Evolutionary conservation across 192 early-diverging fungal species (phyloP).

Genomic region (Linnemannia exigua): DNA sequence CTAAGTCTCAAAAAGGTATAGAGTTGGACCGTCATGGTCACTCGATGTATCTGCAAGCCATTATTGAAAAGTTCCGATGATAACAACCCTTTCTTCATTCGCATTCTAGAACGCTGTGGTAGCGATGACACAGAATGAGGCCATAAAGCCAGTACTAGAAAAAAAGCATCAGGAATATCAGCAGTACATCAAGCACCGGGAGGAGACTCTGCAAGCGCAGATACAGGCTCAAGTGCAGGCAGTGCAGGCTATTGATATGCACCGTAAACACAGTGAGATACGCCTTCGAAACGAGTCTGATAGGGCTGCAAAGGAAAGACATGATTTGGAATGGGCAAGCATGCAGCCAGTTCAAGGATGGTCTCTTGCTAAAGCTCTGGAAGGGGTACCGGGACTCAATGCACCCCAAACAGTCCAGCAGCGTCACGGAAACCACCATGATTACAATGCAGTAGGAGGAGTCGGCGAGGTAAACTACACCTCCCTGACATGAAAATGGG

Average conservation of each 20-base stretch:
- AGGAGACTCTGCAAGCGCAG: conserved; percentile 20
- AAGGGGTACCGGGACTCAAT: conserved; percentile 53
- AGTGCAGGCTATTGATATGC: conserved; percentile 7
- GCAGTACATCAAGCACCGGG: conserved; percentile 47
- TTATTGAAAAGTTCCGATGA: background rate
- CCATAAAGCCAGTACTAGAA: conserved; percentile 69
- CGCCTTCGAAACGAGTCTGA: conserved; percentile 6
- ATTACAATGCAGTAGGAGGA: background rate
- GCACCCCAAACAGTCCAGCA: conserved; percentile 29
- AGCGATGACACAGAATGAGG: conserved; percentile 64
- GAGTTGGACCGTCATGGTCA: background rate
- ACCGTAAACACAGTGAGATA: background rate
- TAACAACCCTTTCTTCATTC: background rate
- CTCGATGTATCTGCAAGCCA: background rate
- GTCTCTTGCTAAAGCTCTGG: conserved; percentile 45
- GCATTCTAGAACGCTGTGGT: conserved; percentile 11
- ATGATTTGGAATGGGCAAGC: conserved; percentile 21
- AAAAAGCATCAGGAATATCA: conserved; percentile 66
- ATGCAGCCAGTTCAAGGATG: conserved; percentile 14
- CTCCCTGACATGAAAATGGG: background rate
- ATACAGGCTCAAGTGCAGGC: conserved; percentile 27
- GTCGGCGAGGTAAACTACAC: background rate
- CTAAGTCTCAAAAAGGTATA: conserved; percentile 47
- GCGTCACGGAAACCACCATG: conserved; percentile 5
- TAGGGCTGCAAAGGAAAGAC: conserved; percentile 2